Evolutionary conservation across 1,284 basidiomycete species (phyloP), one percentile per base, ranked within the genome.

Genomic region (Puccinia polysora): DNA sequence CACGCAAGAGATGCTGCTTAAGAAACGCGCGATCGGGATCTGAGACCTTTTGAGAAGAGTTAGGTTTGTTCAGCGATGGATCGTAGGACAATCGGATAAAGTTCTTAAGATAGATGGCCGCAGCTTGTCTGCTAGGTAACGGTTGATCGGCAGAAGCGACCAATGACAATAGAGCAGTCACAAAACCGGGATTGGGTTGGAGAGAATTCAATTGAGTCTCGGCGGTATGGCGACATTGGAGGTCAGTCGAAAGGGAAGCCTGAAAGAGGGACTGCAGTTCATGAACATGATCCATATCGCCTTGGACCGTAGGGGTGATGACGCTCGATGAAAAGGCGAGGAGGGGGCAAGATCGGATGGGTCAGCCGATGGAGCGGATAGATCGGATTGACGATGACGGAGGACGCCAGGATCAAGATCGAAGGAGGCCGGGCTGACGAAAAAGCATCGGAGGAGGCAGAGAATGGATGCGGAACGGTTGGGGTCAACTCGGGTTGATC

Each of bases 41-140:
- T 12, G 52, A 40, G 30, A 70, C 18, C 6, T 28, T 15, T 14
- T 49, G 30, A 20, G 7, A n/a, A 18, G 36, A 28, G 30, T 32
- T 52, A 23, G 20, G 25, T 12, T 14, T 52, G 20, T 45, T 12
- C 14, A 52, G 50, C 25, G 50, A 5, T 32, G 6, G 45, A 50
- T 70, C 32, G 20, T 60, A 70, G 30, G 36, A 30, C 6, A 20
- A 2, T 12, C 25, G 47, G n/a, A 59, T 34, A 3, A 43, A 40
- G 56, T 70, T 70, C 47, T 70, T 70, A 30, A 70, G 47, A 45
- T 50, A 70, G 43, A 70, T 58, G 0, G 67, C 67, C 0, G 67
- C 67, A 18, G 67, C 67, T 49, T 70, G 67, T 36, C 67, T 40
- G n/a, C 14, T 20, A 6, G 56, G 15, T 10, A 60, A 47, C 0